Percentiles rank a stretch among this genome's conserved stretches.
These are phyloP conservation scores for Rhizophagus clarus DNA, from an alignment of 192 early-diverging fungal genomes.

Conservation along the genomic window DNA sequence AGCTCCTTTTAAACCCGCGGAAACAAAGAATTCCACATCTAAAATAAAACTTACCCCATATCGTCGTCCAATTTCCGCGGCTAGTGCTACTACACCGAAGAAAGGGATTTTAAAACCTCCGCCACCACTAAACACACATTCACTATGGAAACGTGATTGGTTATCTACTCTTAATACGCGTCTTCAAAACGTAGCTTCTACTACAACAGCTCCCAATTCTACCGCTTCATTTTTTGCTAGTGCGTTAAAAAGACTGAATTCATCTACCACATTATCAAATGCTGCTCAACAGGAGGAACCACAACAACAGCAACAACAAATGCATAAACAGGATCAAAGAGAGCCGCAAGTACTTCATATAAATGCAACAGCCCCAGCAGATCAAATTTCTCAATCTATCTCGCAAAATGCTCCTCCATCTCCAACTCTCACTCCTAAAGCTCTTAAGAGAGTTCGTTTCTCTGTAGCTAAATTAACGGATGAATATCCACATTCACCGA, in stretches of 20 bases:
- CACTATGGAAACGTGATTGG: constrained; percentile 24
- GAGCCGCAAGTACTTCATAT: background rate
- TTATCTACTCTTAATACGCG: constrained; percentile 15
- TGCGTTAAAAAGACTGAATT: constrained; percentile 13
- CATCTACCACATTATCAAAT: background rate
- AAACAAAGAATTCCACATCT: background rate
- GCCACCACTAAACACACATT: background rate
- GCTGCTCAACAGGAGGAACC: background rate
- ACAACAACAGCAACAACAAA: background rate
- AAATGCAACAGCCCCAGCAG: background rate
- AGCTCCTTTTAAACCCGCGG: background rate
- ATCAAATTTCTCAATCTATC: constrained; percentile 12
- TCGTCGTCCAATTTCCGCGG: background rate
- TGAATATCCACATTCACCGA: constrained; percentile 43
- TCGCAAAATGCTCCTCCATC: background rate
- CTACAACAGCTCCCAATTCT: background rate
- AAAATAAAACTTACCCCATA: background rate
- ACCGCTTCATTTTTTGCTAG: constrained; percentile 12
- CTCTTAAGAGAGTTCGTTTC: constrained; percentile 57
- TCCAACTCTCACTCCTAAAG: constrained; percentile 24
- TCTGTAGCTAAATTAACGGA: constrained; percentile 53
- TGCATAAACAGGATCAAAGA: background rate
- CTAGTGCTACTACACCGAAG: background rate
- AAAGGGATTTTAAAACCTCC: constrained; percentile 21
- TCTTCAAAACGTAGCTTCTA: constrained; percentile 1